Base-by-base conservation (phyloP, 1,139 yeast species). In the Sugiyamaella pinicola region DNA sequence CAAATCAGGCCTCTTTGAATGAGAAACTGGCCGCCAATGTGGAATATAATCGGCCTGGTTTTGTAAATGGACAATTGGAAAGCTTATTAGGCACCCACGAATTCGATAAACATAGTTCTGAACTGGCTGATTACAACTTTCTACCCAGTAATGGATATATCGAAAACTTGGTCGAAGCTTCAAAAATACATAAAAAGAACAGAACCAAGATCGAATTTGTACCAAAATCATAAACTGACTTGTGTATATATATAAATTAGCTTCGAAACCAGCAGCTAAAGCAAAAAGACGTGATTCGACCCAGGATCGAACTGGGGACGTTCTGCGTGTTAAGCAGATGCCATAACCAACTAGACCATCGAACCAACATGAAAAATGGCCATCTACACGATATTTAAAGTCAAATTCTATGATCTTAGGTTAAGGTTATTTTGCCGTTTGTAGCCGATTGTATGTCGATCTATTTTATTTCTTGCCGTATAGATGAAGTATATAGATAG, bases 301-400 rank as follows among this genome's bases (percentile, higher is more conserved):
- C 96, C 96, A 88, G 96, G 96, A 86, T 89, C 96, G 96, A 89
- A 89, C 96, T 87, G 96, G 96, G 96, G 96, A 89, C 96, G 91
- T 87, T 86, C 91, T 86, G 96, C 96, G 96, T 88, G 96, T 88
- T 87, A 88, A 87, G 96, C 96, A 87, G 91, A 85, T 86, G 96
- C 95, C 96, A 87, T 88, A 81, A 88, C 96, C 96, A 75, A 87
- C 96, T 87, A 87, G 95, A 87, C 96, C 95, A 87, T 88, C 83
- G 77, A 78, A 78, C 82, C 82, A 29, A 8, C n/a, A n/a, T n/a
- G n/a, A n/a, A n/a, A n/a, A n/a, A n/a, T n/a, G n/a, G n/a, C n/a
- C n/a, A n/a, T n/a, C n/a, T n/a, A n/a, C n/a, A n/a, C n/a, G n/a
- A n/a, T n/a, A n/a, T n/a, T n/a, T n/a, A n/a, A n/a, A n/a, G n/a